These are phyloP conservation scores for Penicillium hordei DNA, from an alignment of 2,329 filamentous ascomycete species.

Conservation along the genomic window DNA sequence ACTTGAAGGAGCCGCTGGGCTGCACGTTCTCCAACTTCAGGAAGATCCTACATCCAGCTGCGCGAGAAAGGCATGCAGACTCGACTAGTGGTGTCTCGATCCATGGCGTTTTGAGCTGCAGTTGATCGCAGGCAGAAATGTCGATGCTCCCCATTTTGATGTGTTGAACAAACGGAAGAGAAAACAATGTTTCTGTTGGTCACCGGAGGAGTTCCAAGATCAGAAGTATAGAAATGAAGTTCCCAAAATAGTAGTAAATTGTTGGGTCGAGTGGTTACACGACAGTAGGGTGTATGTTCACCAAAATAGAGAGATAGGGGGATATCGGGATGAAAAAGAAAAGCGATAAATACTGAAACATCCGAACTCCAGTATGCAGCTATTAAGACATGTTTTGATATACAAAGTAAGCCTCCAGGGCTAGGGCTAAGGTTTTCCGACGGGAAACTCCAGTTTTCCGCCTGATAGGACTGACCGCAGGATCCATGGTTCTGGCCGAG, in stretches of 20 bases:
- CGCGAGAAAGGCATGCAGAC: slow-evolving; percentile 64
- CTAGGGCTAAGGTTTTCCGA: slow-evolving; percentile 30
- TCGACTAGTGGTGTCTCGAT: slow-evolving; percentile 69
- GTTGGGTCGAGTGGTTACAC: slow-evolving; percentile 14
- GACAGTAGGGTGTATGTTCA: slow-evolving; percentile 8
- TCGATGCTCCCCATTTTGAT: slow-evolving; percentile 39
- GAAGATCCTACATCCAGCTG: slow-evolving; percentile 75
- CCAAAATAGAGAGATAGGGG: slow-evolving; percentile 9
- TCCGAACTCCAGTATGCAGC: slow-evolving; percentile 25
- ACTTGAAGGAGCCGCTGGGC: slow-evolving; percentile 84
- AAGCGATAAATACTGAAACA: slow-evolving; percentile 16
- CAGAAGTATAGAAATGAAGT: slow-evolving; percentile 11
- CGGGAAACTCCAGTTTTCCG: slow-evolving; percentile 40
- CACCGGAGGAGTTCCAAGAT: slow-evolving; percentile 3
- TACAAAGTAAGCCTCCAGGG: slow-evolving; percentile 27
- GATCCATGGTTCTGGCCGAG: slow-evolving; percentile 25
- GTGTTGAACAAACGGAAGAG: slow-evolving; percentile 18
- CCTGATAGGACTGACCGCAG: slow-evolving; percentile 18
- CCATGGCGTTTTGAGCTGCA: slow-evolving; percentile 56
- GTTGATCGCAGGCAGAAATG: slow-evolving; percentile 24
- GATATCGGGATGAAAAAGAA: not conserved
- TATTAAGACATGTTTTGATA: slow-evolving; percentile 33
- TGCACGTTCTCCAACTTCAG: slow-evolving; percentile 85
- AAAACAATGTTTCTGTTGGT: not conserved
- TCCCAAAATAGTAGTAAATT: slow-evolving; percentile 16